phyloP scores from a whole-genome alignment of 192 early-diverging fungal species.

The Spinellus fusiger region DNA sequence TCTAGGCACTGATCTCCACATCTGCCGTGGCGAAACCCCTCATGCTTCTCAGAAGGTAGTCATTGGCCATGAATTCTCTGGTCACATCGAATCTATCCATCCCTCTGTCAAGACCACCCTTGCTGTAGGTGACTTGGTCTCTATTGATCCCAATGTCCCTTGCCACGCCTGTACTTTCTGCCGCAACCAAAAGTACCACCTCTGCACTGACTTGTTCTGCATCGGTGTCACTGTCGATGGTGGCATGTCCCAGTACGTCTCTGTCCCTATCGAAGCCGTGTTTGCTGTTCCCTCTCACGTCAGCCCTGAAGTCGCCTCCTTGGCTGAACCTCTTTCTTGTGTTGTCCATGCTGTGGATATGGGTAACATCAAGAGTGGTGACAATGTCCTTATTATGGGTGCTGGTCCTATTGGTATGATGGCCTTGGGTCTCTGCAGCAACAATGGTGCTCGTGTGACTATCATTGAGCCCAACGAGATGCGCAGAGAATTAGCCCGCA shows the following conservation, averaged over 20 bases:
- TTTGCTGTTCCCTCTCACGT: constrained; percentile 26
- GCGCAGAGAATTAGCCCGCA: constrained; percentile 27
- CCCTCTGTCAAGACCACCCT: constrained; percentile 22
- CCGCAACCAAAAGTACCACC: constrained; percentile 37
- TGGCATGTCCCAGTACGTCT: constrained; percentile 44
- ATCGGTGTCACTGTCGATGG: constrained; percentile 46
- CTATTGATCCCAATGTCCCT: constrained; percentile 44
- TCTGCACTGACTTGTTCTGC: constrained; percentile 33
- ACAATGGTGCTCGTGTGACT: constrained; percentile 35
- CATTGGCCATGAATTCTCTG: constrained; percentile 49
- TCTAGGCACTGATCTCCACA: constrained; percentile 45
- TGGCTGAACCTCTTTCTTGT: constrained; percentile 48
- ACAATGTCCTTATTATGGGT: constrained; percentile 38
- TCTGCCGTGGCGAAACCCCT: constrained; percentile 49
- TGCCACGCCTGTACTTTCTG: constrained; percentile 43
- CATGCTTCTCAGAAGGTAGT: constrained; percentile 36
- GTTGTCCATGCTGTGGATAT: constrained; percentile 46
- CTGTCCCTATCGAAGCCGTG: constrained; percentile 32
- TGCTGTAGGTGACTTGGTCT: constrained; percentile 35
- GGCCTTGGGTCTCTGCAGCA: constrained; percentile 34
- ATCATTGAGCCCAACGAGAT: constrained; percentile 37
- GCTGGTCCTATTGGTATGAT: constrained; percentile 51
- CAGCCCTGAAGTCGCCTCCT: constrained; percentile 36
- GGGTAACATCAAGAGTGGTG: constrained; percentile 38
- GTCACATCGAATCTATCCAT: constrained; percentile 38